Evolutionary conservation across 345 rosid species (phyloP), one percentile per base, ranked within the genome.

Genomic region (Luvunga scandens): DNA sequence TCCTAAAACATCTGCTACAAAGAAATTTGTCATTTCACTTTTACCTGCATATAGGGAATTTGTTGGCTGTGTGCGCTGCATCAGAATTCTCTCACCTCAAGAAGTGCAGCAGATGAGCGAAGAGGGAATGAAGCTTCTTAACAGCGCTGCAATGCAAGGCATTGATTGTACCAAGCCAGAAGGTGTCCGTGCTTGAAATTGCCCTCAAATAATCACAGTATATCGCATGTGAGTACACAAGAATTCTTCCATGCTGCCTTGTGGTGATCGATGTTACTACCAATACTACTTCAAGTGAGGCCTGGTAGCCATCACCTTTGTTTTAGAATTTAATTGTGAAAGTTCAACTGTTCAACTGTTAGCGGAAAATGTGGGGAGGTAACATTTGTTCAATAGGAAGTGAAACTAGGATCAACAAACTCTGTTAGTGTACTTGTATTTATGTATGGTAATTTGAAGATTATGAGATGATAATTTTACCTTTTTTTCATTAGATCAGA

Each of bases 31-130:
- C 57, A 53, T 60, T 45, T 59, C 33, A 53, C 57, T 53, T 76
- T 66, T 36, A 18, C 60, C 25, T 77, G 81, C 86, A 27, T 73
- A 79, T 85, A 97, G 98, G 83, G 98, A 94, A 75, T 97, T 97
- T 66, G 98, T 94, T 39, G 94, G 98, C 50, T 96, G 98, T 25
- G 99, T 94, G n/a, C 94, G 94, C 42, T 94, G 99, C 90, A 94
- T 97, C 84, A 89, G 97, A 86, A 97, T 97, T 71, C 82, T 97
- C 66, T 97, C 99, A 0, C 99, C 99, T 50, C 81, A 90, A 50
- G 99, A 94, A 83, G 99, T 94, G 72, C 91, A 94, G 89, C 97
- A 97, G 86, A 94, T 97, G 99, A 97, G 98, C 50, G 98, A 97
- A 85, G 99, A 94, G 73, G 99, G 99, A 59, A 93, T 94, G 98